Percentiles rank a stretch among this genome's conserved stretches.
phyloP scores from a whole-genome alignment of 805 yeast species.

The Saccharomycopsis fermentans region DNA sequence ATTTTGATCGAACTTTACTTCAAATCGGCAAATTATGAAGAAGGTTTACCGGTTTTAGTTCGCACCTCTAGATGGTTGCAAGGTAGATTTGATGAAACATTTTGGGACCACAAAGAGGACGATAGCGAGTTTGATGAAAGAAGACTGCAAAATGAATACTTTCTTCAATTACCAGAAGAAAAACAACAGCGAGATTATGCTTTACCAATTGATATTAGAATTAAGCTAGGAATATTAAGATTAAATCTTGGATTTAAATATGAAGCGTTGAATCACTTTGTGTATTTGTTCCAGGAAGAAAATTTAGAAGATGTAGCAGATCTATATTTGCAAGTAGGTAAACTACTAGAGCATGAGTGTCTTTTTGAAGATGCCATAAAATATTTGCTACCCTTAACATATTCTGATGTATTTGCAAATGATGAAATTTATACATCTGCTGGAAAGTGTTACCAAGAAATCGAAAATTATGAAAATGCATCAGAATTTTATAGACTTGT shows the following conservation, averaged over 20 bases:
- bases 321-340: conserved; percentile 67
- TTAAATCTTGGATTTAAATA: conserved; percentile 49
- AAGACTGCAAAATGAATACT: conserved; percentile 39
- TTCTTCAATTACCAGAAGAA: conserved; percentile 29
- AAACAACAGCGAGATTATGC: conserved; percentile 32
- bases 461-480: conserved; percentile 60
- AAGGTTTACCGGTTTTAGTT: conserved; percentile 58
- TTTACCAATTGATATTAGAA: conserved; percentile 81
- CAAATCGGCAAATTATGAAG: conserved; percentile 51
- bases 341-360: conserved; percentile 57
- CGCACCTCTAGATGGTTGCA: conserved; percentile 74
- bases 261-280: conserved; percentile 69
- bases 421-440: conserved; percentile 41
- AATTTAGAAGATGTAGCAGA: conserved; percentile 58
- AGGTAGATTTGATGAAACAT: conserved; percentile 25
- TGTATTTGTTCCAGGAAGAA: conserved; percentile 41
- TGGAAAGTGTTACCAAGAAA: conserved; percentile 69
- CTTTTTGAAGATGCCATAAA: conserved; percentile 66
- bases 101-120: conserved; percentile 33
- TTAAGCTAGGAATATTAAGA: conserved; percentile 68
- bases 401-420: conserved; percentile 41
- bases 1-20: conserved; percentile 71
- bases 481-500: conserved; percentile 46
- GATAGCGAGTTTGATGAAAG: conserved; percentile 82
- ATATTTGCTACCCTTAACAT: conserved; percentile 48